Evolutionary conservation across 352 stramenopile genomes (phyloP).

Genomic region (Peronospora farinosa): DNA sequence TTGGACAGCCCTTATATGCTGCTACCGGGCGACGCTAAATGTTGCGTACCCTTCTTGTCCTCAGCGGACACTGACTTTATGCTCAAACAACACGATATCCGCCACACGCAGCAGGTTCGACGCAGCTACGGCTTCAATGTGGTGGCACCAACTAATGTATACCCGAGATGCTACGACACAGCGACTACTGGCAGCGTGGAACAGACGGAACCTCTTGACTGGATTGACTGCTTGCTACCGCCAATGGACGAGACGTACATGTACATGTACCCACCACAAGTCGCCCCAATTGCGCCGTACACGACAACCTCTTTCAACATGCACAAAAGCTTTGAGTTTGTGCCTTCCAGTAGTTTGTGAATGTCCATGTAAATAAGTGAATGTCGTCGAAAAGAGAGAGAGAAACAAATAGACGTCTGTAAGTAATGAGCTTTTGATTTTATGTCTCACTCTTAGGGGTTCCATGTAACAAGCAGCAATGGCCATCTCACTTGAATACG

Average conservation of each 20-base stretch:
- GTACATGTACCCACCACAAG: slow-evolving; percentile 31
- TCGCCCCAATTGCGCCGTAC: slow-evolving; percentile 8
- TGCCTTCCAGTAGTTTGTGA: slow-evolving; percentile 23
- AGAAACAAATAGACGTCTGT: slow-evolving; percentile 13
- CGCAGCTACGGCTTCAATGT: slow-evolving; percentile 20
- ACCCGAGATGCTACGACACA: slow-evolving; percentile 14
- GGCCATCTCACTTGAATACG: neutral
- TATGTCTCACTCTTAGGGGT: neutral
- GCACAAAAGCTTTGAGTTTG: slow-evolving; percentile 35
- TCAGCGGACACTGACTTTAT: slow-evolving; percentile 23
- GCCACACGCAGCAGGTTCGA: slow-evolving; percentile 11
- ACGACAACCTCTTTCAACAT: slow-evolving; percentile 11
- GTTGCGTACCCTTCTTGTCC: slow-evolving; percentile 22
- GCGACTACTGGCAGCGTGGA: slow-evolving; percentile 2
- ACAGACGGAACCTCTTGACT: slow-evolving; percentile 39
- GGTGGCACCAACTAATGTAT: slow-evolving; percentile 7
- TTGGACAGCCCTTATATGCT: slow-evolving; percentile 12
- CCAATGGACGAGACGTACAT: slow-evolving; percentile 35
- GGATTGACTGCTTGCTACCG: slow-evolving; percentile 51
- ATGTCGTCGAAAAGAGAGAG: slow-evolving; percentile 11
- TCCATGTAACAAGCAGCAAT: neutral
- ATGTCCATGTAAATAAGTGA: slow-evolving; percentile 8
- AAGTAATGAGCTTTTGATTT: slow-evolving; percentile 14
- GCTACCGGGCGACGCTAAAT: slow-evolving; percentile 7
- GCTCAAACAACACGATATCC: slow-evolving; percentile 34